phyloP scores from a whole-genome alignment of 1,284 basidiomycete genomes.

The Schizophyllum amplum region DNA sequence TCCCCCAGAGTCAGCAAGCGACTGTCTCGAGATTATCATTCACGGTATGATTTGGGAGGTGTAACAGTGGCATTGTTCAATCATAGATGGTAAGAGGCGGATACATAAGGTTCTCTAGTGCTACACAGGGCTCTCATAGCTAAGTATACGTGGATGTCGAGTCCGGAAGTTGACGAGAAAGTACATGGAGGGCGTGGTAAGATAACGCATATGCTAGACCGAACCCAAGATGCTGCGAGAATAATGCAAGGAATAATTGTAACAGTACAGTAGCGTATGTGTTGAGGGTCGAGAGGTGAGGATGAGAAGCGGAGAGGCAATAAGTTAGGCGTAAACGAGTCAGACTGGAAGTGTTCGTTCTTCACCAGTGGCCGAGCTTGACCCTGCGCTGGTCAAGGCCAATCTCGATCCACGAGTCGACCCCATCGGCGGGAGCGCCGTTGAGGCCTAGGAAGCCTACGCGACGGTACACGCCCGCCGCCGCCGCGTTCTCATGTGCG shows the following conservation, averaged over 20 bases:
- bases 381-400: slow-evolving; percentile 46
- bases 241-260: background rate
- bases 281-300: background rate
- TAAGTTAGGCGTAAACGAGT: slow-evolving; percentile 6
- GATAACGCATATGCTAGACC: too few species aligned
- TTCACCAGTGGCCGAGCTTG: slow-evolving; percentile 52
- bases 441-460: slow-evolving; percentile 53
- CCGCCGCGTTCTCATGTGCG: slow-evolving; percentile 42
- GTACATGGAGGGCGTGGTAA: too few species aligned
- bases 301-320: slow-evolving; percentile 4
- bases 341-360: slow-evolving; percentile 5
- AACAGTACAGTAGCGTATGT: background rate
- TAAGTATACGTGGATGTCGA: too few species aligned
- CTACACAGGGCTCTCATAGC: too few species aligned
- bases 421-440: slow-evolving; percentile 26
- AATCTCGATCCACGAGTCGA: slow-evolving; percentile 52
- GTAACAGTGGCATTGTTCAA: too few species aligned
- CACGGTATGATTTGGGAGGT: too few species aligned
- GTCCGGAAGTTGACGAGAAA: too few species aligned
- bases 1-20: too few species aligned
- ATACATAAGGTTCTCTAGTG: too few species aligned
- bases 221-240: too few species aligned
- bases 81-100: background rate
- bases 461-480: slow-evolving; percentile 46
- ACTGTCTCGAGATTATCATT: too few species aligned